Conservation (phyloP, 1,139 yeast species). For the Saccharomyces hybrid region DNA sequence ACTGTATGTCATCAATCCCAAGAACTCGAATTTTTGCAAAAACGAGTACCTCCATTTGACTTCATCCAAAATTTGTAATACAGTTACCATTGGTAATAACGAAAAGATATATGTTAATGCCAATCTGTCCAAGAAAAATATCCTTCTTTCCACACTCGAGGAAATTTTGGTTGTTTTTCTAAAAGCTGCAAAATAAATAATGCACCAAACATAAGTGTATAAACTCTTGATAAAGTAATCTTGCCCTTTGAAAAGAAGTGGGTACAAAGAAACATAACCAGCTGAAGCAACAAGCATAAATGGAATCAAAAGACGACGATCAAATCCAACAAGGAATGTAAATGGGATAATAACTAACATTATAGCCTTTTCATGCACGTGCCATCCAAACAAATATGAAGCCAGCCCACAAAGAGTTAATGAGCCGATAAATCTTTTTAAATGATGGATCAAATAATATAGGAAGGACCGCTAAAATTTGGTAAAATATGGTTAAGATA, state of each 20-base stretch:
- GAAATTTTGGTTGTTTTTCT: slow-evolving; percentile 53
- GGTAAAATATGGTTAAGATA: slow-evolving; percentile 71
- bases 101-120: slow-evolving; percentile 62
- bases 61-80: slow-evolving; percentile 49
- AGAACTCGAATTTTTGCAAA: slow-evolving; percentile 55
- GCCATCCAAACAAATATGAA: slow-evolving; percentile 95
- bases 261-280: slow-evolving; percentile 84
- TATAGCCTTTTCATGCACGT: slow-evolving; percentile 95
- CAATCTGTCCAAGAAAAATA: slow-evolving; percentile 63
- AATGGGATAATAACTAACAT: slow-evolving; percentile 84
- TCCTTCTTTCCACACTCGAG: slow-evolving; percentile 38
- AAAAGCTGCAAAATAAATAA: slow-evolving; percentile 65
- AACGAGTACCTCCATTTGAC: slow-evolving; percentile 41
- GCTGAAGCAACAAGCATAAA: slow-evolving; percentile 63
- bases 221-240: slow-evolving; percentile 70
- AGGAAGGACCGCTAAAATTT: slow-evolving; percentile 65
- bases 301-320: slow-evolving; percentile 62
- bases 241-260: slow-evolving; percentile 72
- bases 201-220: slow-evolving; percentile 83
- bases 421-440: slow-evolving; percentile 70
- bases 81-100: slow-evolving; percentile 54
- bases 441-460: slow-evolving; percentile 66
- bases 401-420: slow-evolving; percentile 86
- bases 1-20: slow-evolving; percentile 74
- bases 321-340: slow-evolving; percentile 65